These are phyloP conservation scores for Sporisorium graminicola DNA, from an alignment of 1,284 basidiomycete genomes.

Conservation along the genomic window DNA sequence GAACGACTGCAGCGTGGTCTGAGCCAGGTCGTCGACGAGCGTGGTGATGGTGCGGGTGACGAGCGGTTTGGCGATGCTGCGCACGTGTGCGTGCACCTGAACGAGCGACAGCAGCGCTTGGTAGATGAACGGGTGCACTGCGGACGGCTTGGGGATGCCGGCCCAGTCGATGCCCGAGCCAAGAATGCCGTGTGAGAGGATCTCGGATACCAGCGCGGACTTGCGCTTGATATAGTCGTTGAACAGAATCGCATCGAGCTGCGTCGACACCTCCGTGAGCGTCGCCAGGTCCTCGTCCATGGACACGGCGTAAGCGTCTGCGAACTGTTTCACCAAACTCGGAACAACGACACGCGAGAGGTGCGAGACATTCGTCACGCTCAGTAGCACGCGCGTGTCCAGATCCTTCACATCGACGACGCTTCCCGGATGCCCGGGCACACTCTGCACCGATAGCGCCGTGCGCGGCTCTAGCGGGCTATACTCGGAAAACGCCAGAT, in stretches of 20 bases:
- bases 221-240: slow-evolving; percentile 87
- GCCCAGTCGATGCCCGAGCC: slow-evolving; percentile 88
- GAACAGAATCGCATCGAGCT: slow-evolving; percentile 88
- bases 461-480: slow-evolving; percentile 57
- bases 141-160: slow-evolving; percentile 82
- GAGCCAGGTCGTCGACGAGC: slow-evolving; percentile 85
- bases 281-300: slow-evolving; percentile 85
- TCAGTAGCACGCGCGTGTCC: slow-evolving; percentile 86
- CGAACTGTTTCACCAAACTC: slow-evolving; percentile 82
- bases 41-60: slow-evolving; percentile 84
- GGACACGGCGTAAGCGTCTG: slow-evolving; percentile 80
- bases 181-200: slow-evolving; percentile 84
- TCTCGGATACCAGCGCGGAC: slow-evolving; percentile 76
- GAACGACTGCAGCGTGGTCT: slow-evolving; percentile 86
- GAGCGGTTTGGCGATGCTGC: slow-evolving; percentile 79
- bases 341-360: slow-evolving; percentile 81
- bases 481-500: slow-evolving; percentile 77
- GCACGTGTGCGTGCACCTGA: slow-evolving; percentile 90
- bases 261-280: slow-evolving; percentile 81
- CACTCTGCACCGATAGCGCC: slow-evolving; percentile 45
- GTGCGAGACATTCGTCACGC: slow-evolving; percentile 88
- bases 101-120: slow-evolving; percentile 89
- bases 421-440: slow-evolving; percentile 41
- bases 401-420: slow-evolving; percentile 68
- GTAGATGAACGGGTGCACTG: slow-evolving; percentile 95